Evolutionary conservation across 106 monocot species (phyloP).

Genomic region (Dendrobium catenatum): DNA sequence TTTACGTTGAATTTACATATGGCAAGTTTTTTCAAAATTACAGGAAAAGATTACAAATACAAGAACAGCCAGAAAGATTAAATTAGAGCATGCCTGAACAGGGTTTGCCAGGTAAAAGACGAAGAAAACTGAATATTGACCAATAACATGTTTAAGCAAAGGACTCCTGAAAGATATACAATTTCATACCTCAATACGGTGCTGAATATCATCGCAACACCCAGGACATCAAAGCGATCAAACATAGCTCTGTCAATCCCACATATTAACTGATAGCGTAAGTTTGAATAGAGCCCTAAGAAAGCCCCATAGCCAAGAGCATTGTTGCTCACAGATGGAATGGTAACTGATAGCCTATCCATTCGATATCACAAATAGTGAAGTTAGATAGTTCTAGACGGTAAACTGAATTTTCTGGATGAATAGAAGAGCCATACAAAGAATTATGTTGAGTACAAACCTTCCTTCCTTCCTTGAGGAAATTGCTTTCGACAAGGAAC

Average conservation of each 20-base stretch:
- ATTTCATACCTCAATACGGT: conserved; percentile 53
- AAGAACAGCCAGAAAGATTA: not conserved
- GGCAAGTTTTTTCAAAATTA: not conserved
- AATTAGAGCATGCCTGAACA: not conserved
- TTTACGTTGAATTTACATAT: too few relatives aligned
- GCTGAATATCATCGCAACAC: conserved; percentile 59
- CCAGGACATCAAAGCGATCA: conserved; percentile 85
- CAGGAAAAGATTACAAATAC: not conserved
- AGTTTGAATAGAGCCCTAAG: conserved; percentile 93
- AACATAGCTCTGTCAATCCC: conserved; percentile 78
- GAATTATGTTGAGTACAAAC: conserved; percentile 16
- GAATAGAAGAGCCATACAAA: not conserved
- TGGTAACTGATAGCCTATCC: conserved; percentile 67
- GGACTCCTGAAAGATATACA: not conserved
- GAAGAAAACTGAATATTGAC: not conserved
- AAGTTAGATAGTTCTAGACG: not conserved
- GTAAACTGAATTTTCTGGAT: not conserved
- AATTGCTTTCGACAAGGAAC: conserved; percentile 50
- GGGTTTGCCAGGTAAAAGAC: not conserved
- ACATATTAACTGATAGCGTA: conserved; percentile 77
- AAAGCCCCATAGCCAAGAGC: conserved; percentile 96
- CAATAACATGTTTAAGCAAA: not conserved
- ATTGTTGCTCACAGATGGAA: conserved; percentile 68
- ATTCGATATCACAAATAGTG: not conserved
- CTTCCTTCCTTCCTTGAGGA: conserved; percentile 56